A percentile compares a stretch with the other conserved stretches of the same genome.
Conservation (phyloP, 164 flowering plant species). For the Vitis riparia region DNA sequence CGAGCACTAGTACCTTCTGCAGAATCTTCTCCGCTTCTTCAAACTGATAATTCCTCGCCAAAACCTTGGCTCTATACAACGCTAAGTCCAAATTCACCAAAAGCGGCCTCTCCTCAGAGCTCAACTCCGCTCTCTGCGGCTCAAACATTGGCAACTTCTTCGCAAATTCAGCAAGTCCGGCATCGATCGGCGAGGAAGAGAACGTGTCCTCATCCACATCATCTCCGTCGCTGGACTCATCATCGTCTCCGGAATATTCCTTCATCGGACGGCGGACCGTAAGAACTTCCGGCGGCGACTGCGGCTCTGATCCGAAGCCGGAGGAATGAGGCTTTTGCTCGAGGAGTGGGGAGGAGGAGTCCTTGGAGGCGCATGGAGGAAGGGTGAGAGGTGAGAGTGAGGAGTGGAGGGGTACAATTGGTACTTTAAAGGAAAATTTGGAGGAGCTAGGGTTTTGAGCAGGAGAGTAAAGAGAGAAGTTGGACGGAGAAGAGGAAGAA, state of each 20-base stretch:
- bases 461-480: slow-evolving; percentile 36
- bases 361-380: slow-evolving; percentile 28
- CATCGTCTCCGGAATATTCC: slow-evolving; percentile 36
- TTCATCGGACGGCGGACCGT: slow-evolving; percentile 64
- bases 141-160: slow-evolving; percentile 84
- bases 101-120: slow-evolving; percentile 52
- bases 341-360: slow-evolving; percentile 9
- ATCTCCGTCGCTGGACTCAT: background rate
- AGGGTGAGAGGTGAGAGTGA: slow-evolving; percentile 14
- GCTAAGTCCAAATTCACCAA: slow-evolving; percentile 80
- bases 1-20: slow-evolving; percentile 39
- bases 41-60: slow-evolving; percentile 52
- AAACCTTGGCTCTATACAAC: slow-evolving; percentile 69
- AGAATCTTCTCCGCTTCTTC: slow-evolving; percentile 67
- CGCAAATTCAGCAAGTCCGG: slow-evolving; percentile 53
- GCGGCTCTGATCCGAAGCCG: slow-evolving; percentile 31
- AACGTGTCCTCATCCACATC: slow-evolving; percentile 2
- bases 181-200: slow-evolving; percentile 40
- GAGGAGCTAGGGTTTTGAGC: slow-evolving; percentile 38
- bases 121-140: slow-evolving; percentile 54
- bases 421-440: slow-evolving; percentile 29
- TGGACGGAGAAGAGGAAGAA: slow-evolving; percentile 25
- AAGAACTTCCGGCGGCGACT: slow-evolving; percentile 19
- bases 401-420: slow-evolving; percentile 20
- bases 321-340: slow-evolving; percentile 5